These are phyloP conservation scores for Mortierella alpina DNA, from an alignment of 192 early-diverging fungal genomes.

Conservation along the genomic window DNA sequence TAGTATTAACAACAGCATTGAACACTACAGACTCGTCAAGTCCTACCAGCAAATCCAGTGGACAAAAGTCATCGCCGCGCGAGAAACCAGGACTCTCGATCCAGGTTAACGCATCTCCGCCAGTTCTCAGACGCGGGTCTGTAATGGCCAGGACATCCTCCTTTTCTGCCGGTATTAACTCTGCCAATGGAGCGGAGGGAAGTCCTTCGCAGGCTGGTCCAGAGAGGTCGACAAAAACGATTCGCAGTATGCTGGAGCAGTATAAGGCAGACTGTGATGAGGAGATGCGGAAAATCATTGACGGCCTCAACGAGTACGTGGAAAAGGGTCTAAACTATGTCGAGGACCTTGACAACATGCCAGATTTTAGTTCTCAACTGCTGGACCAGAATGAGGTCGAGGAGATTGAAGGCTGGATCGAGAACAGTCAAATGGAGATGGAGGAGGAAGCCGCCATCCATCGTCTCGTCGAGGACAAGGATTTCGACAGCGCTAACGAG, in stretches of 20 bases:
- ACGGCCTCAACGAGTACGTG: conserved; percentile 74
- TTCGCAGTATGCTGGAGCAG: conserved; percentile 50
- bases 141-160: conserved; percentile 48
- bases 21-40: conserved; percentile 23
- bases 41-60: conserved; percentile 17
- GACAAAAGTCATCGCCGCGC: conserved; percentile 27
- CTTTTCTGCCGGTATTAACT: conserved; percentile 47
- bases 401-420: conserved; percentile 52
- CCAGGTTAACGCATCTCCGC: conserved; percentile 46
- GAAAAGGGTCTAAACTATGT: conserved; percentile 67
- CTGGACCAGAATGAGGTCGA: conserved; percentile 48
- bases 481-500: conserved; percentile 23
- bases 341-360: conserved; percentile 51
- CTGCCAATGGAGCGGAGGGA: conserved; percentile 30
- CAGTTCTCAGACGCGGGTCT: conserved; percentile 33
- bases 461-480: conserved; percentile 12
- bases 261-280: conserved; percentile 50
- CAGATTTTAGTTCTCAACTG: conserved; percentile 38
- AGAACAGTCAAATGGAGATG: conserved; percentile 56
- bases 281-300: conserved; percentile 68
- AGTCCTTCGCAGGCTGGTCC: conserved; percentile 34
- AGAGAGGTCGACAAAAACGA: conserved; percentile 47
- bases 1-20: conserved; percentile 40
- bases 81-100: conserved; percentile 50
- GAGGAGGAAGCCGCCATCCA: conserved; percentile 33